Evolutionary conservation across 768 basidiomycete genomes (phyloP).

Genomic region (Cubamyces sp.): DNA sequence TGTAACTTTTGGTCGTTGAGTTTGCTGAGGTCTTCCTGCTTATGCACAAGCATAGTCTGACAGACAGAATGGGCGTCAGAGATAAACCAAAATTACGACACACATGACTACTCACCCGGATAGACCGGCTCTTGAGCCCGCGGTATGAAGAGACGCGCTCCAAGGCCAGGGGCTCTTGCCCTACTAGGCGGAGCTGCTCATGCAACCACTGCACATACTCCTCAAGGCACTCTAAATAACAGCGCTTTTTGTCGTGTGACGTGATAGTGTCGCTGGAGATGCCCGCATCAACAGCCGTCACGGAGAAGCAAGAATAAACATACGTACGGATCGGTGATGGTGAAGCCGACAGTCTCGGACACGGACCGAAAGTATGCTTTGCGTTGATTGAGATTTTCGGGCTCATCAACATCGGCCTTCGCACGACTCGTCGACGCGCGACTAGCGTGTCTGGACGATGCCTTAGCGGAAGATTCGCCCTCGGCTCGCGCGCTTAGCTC

Average conservation of each 20-base stretch:
- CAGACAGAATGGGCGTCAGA: neutral
- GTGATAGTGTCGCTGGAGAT: constrained; percentile 65
- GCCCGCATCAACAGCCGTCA: constrained; percentile 9
- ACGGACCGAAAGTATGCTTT: constrained; percentile 62
- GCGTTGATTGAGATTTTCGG: constrained; percentile 51
- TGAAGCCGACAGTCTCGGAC: constrained; percentile 58
- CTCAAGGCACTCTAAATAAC: constrained; percentile 75
- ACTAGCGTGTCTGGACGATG: neutral
- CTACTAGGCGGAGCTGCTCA: constrained; percentile 56
- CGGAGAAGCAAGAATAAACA: neutral
- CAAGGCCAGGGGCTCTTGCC: constrained; percentile 45
- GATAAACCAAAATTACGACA: neutral
- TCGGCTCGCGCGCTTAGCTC: constrained; percentile 6
- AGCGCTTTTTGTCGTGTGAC: constrained; percentile 77
- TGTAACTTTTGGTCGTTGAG: constrained; percentile 52
- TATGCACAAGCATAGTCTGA: constrained; percentile 72
- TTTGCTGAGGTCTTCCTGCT: constrained; percentile 58
- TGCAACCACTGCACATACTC: constrained; percentile 71
- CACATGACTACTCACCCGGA: constrained; percentile 48
- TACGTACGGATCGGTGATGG: constrained; percentile 64
- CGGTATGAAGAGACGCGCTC: constrained; percentile 43
- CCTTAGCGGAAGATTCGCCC: neutral
- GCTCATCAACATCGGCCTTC: constrained; percentile 10
- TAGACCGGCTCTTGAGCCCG: constrained; percentile 67
- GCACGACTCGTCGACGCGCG: neutral